Evolutionary conservation across 2,329 filamentous ascomycete species (phyloP).

Genomic region (Magnaporthiopsis rhizophila): DNA sequence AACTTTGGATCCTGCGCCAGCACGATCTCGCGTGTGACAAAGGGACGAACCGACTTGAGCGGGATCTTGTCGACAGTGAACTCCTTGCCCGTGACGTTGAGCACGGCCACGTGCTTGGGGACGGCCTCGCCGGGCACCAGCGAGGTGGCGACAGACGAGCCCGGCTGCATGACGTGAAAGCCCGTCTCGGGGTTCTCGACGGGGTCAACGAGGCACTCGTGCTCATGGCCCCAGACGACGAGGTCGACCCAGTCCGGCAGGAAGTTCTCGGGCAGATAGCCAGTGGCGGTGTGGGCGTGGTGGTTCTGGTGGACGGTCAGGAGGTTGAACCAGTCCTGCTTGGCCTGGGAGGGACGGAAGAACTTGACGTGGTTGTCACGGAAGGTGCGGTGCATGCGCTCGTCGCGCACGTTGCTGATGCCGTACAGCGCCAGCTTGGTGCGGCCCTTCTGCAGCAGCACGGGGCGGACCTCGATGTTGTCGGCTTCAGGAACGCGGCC

Average conservation of each 20-base stretch:
- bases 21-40: constrained; percentile 76
- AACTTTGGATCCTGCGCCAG: constrained; percentile 70
- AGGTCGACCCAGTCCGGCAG: constrained; percentile 86
- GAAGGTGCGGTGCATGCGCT: constrained; percentile 89
- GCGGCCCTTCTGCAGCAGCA: constrained; percentile 84
- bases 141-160: constrained; percentile 92
- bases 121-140: constrained; percentile 84
- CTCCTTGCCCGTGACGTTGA: constrained; percentile 74
- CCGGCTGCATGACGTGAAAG: constrained; percentile 95
- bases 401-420: constrained; percentile 91
- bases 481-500: constrained; percentile 86
- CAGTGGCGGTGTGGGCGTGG: constrained; percentile 80
- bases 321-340: constrained; percentile 90
- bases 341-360: constrained; percentile 73
- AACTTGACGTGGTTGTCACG: constrained; percentile 90
- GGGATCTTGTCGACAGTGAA: constrained; percentile 75
- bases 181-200: constrained; percentile 74
- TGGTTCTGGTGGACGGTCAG: constrained; percentile 96
- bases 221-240: constrained; percentile 94
- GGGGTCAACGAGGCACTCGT: constrained; percentile 89
- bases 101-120: constrained; percentile 79
- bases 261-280: constrained; percentile 91
- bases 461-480: constrained; percentile 85
- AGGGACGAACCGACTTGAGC: constrained; percentile 82
- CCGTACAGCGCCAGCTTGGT: constrained; percentile 93